Evolutionary conservation across 257 asterid species (phyloP).

Genomic region (Solanum tarapatanum): DNA sequence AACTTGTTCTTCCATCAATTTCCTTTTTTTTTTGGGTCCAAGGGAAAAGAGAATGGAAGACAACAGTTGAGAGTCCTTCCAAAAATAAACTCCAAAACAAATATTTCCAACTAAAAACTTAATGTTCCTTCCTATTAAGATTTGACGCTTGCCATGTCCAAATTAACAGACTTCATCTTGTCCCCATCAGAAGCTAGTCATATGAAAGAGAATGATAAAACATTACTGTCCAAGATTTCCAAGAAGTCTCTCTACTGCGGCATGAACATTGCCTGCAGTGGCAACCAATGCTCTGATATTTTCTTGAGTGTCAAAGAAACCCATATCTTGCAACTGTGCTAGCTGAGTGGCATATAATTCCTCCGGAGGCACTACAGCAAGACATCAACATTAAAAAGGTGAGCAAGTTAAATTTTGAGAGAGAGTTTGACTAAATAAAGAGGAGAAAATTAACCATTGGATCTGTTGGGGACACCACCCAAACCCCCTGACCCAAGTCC

Average conservation of each 20-base stretch:
- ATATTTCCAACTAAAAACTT: slow-evolving; percentile 3
- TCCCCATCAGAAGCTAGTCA: slow-evolving; percentile 5
- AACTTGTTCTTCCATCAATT: neutral
- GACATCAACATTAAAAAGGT: neutral
- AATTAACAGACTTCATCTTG: neutral
- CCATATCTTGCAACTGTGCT: slow-evolving; percentile 39
- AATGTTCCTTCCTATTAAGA: neutral
- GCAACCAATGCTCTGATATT: slow-evolving; percentile 33
- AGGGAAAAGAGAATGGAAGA: neutral
- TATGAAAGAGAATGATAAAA: neutral
- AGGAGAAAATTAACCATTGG: slow-evolving; percentile 17
- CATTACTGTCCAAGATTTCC: slow-evolving; percentile 25
- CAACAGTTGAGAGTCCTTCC: slow-evolving; percentile 1
- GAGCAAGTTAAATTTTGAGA: neutral
- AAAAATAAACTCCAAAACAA: slow-evolving; percentile 6
- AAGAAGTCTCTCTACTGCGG: slow-evolving; percentile 42
- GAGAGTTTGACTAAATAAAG: neutral
- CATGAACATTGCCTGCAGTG: slow-evolving; percentile 44
- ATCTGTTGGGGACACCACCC: slow-evolving; percentile 14
- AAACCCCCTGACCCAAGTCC: slow-evolving; percentile 38
- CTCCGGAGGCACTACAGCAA: slow-evolving; percentile 34
- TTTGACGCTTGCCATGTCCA: slow-evolving; percentile 5
- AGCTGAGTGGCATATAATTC: slow-evolving; percentile 36
- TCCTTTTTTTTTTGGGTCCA: slow-evolving; percentile 1
- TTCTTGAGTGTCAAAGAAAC: slow-evolving; percentile 42